phyloP scores from a whole-genome alignment of 306 rosid species.

The Alnus glutinosa region DNA sequence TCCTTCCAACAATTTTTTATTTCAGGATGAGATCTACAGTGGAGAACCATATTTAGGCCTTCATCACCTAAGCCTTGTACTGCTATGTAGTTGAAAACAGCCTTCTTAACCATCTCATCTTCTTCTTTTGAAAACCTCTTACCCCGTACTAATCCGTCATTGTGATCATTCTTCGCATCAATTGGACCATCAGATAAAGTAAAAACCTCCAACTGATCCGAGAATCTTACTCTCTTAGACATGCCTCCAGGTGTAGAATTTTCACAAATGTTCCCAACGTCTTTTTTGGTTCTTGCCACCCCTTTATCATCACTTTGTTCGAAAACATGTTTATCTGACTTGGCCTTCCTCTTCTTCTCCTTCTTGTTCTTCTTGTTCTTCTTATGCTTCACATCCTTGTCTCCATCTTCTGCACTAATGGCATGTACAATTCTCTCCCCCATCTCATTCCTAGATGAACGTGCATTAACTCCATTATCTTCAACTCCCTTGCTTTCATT shows the following conservation, averaged over 20 bases:
- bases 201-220: slow-evolving; percentile 59
- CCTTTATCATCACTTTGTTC: slow-evolving; percentile 12
- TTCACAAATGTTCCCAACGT: slow-evolving; percentile 4
- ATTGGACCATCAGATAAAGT: slow-evolving; percentile 18
- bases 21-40: slow-evolving; percentile 22
- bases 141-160: slow-evolving; percentile 38
- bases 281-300: slow-evolving; percentile 16
- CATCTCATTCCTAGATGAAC: not conserved
- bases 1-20: slow-evolving; percentile 68
- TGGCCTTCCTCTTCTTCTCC: slow-evolving; percentile 26
- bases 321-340: slow-evolving; percentile 14
- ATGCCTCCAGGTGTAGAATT: slow-evolving; percentile 21
- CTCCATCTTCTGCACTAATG: slow-evolving; percentile 9
- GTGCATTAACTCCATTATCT: not conserved
- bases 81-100: slow-evolving; percentile 54
- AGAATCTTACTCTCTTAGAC: slow-evolving; percentile 55
- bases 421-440: slow-evolving; percentile 5
- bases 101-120: slow-evolving; percentile 50
- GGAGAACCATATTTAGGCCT: slow-evolving; percentile 60
- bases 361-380: slow-evolving; percentile 26
- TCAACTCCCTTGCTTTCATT: slow-evolving; percentile 2
- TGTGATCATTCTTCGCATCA: slow-evolving; percentile 7
- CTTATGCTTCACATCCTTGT: slow-evolving; percentile 21
- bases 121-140: slow-evolving; percentile 72
- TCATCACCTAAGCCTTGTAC: slow-evolving; percentile 57